phyloP scores from a whole-genome alignment of 257 asterid species.

The Nicotiana otophora region DNA sequence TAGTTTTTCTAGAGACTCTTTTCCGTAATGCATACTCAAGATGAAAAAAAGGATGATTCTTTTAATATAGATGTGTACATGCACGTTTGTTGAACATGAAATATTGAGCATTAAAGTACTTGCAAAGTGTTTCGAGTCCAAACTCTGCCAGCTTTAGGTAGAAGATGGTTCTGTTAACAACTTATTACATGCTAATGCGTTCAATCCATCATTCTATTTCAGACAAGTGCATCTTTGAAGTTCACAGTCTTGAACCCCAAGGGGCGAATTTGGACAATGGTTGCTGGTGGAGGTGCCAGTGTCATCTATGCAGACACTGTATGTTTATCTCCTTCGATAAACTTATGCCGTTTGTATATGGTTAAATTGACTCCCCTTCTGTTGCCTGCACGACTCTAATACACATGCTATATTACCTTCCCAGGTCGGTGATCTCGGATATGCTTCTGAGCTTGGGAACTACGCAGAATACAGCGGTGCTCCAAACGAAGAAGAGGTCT shows the following conservation, averaged over 20 bases:
- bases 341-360: background rate
- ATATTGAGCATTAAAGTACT: background rate
- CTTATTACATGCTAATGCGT: background rate
- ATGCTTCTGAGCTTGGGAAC: constrained; percentile 87
- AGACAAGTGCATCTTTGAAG: constrained; percentile 97
- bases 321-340: constrained; percentile 19
- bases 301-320: constrained; percentile 91
- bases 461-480: constrained; percentile 96
- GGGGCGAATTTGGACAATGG: constrained; percentile 97
- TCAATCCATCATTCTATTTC: constrained; percentile 16
- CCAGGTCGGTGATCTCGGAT: constrained; percentile 95
- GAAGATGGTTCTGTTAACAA: background rate
- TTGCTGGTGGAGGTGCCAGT: constrained; percentile 97
- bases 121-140: background rate
- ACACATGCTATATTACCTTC: background rate
- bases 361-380: background rate
- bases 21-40: background rate
- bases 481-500: constrained; percentile 88
- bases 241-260: constrained; percentile 89
- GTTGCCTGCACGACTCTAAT: background rate
- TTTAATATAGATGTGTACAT: background rate
- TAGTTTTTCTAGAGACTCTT: background rate
- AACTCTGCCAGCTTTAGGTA: background rate
- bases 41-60: background rate
- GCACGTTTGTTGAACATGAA: background rate